Evolutionary conservation across 805 yeast genomes (phyloP), one percentile per base, ranked within the genome.

Genomic region (Saccharomycopsis amapae): DNA sequence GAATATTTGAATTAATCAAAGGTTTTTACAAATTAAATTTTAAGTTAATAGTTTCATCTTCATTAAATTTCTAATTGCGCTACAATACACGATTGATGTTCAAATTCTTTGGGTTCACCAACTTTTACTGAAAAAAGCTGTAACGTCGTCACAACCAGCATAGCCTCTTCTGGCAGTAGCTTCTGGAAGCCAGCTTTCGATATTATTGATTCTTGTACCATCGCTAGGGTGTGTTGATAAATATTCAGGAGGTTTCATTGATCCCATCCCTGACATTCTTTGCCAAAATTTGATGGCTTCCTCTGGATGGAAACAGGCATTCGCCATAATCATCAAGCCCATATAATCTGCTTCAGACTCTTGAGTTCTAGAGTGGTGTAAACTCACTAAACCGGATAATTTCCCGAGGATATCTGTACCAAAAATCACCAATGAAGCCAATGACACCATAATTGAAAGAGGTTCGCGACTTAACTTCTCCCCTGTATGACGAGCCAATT

Each of bases 321-420:
- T 68, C 2, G 96, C 77, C 96, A 90, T 85, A 54, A 90, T 70
- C 79, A 87, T 82, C 50, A 93, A 67, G 0, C 99, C 99, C 25
- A 93, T 89, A 56, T 81, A 81, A 63, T 93, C 98, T 0, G 98
- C 97, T 62, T 93, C 98, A 0, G 87, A 74, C 63, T 93, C 99
- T 96, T 87, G 87, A 49, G 78, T 86, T 56, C 99, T 71, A 1
- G 95, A 84, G 0, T 40, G 36, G 3, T 25, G 12, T 22, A 45
- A 40, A 5, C 20, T 20, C 10, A 30, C 26, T n/a, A 45, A 30
- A 23, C 19, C 19, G 6, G 19, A 13, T 15, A 45, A 13, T 15
- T 23, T 36, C 9, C 32, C 15, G 3, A 45, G 17, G 15, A 34
- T 22, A 10, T 17, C 18, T 7, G 40, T 32, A 6, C 25, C 36